phyloP scores from a whole-genome alignment of 2,329 filamentous ascomycete species.

The Alternaria brassicicola region DNA sequence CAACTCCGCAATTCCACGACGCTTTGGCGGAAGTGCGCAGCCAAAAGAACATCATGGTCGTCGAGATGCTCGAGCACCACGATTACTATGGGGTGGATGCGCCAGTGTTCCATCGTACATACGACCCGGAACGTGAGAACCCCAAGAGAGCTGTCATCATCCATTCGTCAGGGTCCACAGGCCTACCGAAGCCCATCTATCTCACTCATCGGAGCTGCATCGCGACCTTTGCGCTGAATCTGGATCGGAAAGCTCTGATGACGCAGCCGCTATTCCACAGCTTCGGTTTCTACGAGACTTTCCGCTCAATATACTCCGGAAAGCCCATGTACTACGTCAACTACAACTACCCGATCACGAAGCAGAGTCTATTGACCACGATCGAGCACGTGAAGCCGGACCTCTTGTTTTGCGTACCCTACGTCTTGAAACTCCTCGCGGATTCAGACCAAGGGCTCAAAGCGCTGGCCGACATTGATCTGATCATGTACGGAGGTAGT shows the following conservation, averaged over 20 bases:
- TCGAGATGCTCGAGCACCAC: constrained; percentile 32
- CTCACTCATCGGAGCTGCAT: constrained; percentile 57
- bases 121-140: constrained; percentile 34
- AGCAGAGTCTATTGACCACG: constrained; percentile 22
- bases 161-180: constrained; percentile 64
- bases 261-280: constrained; percentile 36
- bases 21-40: constrained; percentile 39
- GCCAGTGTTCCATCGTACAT: constrained; percentile 20
- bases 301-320: constrained; percentile 31
- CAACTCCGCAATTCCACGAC: constrained; percentile 23
- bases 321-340: constrained; percentile 30
- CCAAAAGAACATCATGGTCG: constrained; percentile 23
- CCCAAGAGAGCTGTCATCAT: constrained; percentile 50
- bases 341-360: constrained; percentile 30
- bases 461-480: constrained; percentile 54
- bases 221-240: constrained; percentile 23
- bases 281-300: constrained; percentile 32
- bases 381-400: constrained; percentile 49
- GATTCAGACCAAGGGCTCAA: constrained; percentile 63
- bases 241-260: constrained; percentile 30
- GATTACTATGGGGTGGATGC: constrained; percentile 28
- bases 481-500: constrained; percentile 65
- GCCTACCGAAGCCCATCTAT: constrained; percentile 67
- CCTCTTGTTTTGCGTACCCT: constrained; percentile 67
- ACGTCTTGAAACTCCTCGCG: constrained; percentile 66